Evolutionary conservation across 306 rosid species (phyloP).

Genomic region (Styphnolobium japonicum): DNA sequence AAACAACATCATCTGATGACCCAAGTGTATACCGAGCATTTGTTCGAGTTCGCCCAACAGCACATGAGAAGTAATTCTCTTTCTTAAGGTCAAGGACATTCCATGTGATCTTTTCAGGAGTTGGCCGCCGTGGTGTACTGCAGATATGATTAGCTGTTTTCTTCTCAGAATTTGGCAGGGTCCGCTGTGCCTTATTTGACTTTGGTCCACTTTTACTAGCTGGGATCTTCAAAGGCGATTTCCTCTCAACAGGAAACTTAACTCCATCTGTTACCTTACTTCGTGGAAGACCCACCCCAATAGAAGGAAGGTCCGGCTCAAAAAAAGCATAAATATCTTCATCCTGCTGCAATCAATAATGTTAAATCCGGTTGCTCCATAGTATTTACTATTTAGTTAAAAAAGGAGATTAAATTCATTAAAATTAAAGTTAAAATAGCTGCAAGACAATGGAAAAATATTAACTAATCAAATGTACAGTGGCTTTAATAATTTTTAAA

Average conservation of each 20-base stretch:
- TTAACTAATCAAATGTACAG: not conserved
- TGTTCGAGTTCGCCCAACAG: conserved; percentile 76
- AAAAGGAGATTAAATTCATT: not conserved
- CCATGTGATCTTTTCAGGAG: conserved; percentile 80
- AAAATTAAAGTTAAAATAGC: not conserved
- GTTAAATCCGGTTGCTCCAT: conserved; percentile 2
- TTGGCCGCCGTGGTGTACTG: conserved; percentile 37
- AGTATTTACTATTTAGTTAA: not conserved
- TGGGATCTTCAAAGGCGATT: conserved; percentile 50
- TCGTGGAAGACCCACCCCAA: conserved; percentile 43
- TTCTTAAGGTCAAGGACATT: conserved; percentile 88
- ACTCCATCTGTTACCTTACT: conserved; percentile 51
- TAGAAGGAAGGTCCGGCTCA: conserved; percentile 81
- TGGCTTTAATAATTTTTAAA: not conserved
- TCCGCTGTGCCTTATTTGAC: conserved; percentile 44
- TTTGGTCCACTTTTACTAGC: conserved; percentile 47
- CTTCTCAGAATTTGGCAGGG: conserved; percentile 46
- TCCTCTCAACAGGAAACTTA: conserved; percentile 55
- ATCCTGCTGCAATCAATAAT: conserved; percentile 53
- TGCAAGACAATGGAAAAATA: not conserved
- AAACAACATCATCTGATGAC: conserved; percentile 69
- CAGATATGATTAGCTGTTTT: conserved; percentile 45
- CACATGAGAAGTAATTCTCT: conserved; percentile 92
- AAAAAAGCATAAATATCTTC: conserved; percentile 92
- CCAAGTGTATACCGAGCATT: conserved; percentile 73